Evolutionary conservation across 2,329 filamentous ascomycete genomes (phyloP).

Genomic region (Colletotrichum sp.): DNA sequence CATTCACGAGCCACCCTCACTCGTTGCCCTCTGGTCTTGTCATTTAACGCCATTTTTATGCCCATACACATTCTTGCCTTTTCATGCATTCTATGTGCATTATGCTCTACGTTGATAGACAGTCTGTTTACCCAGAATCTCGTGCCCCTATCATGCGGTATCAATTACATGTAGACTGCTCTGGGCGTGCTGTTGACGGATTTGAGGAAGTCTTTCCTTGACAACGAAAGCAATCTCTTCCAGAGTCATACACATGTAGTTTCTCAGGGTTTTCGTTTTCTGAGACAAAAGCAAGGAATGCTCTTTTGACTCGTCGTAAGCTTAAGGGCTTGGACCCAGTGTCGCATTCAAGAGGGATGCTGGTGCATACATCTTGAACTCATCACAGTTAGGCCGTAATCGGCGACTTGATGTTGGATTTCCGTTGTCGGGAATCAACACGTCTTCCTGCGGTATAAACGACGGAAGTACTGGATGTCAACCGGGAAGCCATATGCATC

Average conservation of each 20-base stretch:
- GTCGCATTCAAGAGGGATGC: no score
- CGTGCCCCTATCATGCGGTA: neutral
- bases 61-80: neutral
- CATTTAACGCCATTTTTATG: rapidly evolving
- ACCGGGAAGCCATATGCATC: no score
- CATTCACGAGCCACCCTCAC: neutral
- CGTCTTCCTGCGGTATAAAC: rapidly evolving
- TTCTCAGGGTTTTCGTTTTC: neutral
- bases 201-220: neutral
- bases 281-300: no score
- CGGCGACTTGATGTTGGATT: neutral
- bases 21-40: neutral
- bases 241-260: neutral
- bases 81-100: neutral
- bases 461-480: no score
- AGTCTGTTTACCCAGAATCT: neutral
- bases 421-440: rapidly evolving
- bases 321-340: no score
- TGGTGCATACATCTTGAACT: neutral
- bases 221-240: neutral
- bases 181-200: no score
- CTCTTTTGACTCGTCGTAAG: no score
- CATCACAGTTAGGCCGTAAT: neutral
- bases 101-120: neutral
- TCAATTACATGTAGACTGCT: neutral